Evolutionary conservation across 495 filamentous ascomycete genomes (phyloP).

Genomic region (Penicillium crystallinum): DNA sequence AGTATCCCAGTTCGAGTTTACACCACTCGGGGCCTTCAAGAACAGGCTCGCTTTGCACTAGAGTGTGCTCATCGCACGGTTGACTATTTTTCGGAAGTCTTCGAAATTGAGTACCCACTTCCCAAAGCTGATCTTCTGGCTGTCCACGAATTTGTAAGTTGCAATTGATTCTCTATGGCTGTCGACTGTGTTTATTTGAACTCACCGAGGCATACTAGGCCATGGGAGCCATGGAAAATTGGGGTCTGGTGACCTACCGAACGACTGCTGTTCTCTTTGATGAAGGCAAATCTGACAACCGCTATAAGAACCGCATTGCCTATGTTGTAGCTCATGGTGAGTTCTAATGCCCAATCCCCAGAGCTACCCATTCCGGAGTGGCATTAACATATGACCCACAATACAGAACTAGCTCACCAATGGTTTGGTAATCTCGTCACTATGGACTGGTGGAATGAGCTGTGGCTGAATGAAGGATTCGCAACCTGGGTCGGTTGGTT

Average conservation of each 20-base stretch:
- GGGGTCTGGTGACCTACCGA: conserved; percentile 94
- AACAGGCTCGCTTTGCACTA: conserved; percentile 81
- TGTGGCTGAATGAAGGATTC: conserved; percentile 97
- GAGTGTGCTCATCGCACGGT: conserved; percentile 83
- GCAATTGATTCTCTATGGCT: not conserved
- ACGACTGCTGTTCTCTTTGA: conserved; percentile 91
- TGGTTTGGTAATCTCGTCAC: conserved; percentile 97
- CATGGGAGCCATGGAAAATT: conserved; percentile 75
- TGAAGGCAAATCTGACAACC: conserved; percentile 79
- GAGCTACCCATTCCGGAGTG: not conserved
- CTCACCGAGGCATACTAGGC: conserved; percentile 47
- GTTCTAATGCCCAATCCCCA: conserved; percentile 4
- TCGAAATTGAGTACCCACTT: conserved; percentile 90
- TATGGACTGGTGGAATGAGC: conserved; percentile 82
- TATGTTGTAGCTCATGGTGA: conserved; percentile 82
- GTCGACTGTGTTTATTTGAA: not conserved
- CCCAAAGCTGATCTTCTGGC: conserved; percentile 94
- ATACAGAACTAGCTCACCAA: conserved; percentile 82
- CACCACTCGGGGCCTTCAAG: conserved; percentile 82
- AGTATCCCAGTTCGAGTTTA: conserved; percentile 92
- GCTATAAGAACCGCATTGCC: conserved; percentile 84
- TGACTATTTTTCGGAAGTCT: conserved; percentile 91
- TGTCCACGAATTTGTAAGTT: conserved; percentile 88
- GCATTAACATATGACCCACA: conserved; percentile 1
- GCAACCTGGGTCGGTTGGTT: conserved; percentile 98